phyloP scores from a whole-genome alignment of 257 asterid genomes.

The Solanum sejunctum region DNA sequence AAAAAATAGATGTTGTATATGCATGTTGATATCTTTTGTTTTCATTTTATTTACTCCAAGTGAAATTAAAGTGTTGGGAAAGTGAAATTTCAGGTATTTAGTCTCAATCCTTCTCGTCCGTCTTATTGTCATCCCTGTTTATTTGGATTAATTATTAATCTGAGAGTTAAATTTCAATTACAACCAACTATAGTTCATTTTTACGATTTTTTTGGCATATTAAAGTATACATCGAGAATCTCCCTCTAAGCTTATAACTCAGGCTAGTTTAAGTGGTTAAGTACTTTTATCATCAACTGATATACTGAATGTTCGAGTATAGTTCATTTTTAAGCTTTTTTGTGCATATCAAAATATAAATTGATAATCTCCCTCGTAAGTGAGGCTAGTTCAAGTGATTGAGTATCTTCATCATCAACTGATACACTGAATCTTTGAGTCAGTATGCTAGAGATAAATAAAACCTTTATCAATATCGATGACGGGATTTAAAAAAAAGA shows the following conservation, averaged over 20 bases:
- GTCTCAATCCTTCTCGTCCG: neutral
- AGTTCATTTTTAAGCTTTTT: neutral
- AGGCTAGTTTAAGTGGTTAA: neutral
- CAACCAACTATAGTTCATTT: neutral
- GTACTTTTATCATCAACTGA: neutral
- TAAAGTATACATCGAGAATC: neutral
- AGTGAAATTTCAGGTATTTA: neutral
- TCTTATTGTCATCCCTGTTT: neutral
- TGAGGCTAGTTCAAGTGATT: neutral
- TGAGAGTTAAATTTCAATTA: neutral
- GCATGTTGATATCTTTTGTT: neutral
- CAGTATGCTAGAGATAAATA: neutral
- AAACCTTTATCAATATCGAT: neutral
- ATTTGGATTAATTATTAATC: neutral
- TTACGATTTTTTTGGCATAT: neutral
- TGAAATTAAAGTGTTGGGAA: neutral
- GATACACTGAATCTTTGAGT: too few relatives aligned
- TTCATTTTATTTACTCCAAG: neutral
- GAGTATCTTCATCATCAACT: neutral
- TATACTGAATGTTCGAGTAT: neutral
- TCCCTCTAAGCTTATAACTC: neutral
- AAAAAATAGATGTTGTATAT: neutral
- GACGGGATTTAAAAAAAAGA: neutral
- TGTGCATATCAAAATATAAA: neutral
- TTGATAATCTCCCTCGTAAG: neutral